Evolutionary conservation across 306 rosid species (phyloP), one percentile per base, ranked within the genome.

Genomic region (Vigna nakashimae): DNA sequence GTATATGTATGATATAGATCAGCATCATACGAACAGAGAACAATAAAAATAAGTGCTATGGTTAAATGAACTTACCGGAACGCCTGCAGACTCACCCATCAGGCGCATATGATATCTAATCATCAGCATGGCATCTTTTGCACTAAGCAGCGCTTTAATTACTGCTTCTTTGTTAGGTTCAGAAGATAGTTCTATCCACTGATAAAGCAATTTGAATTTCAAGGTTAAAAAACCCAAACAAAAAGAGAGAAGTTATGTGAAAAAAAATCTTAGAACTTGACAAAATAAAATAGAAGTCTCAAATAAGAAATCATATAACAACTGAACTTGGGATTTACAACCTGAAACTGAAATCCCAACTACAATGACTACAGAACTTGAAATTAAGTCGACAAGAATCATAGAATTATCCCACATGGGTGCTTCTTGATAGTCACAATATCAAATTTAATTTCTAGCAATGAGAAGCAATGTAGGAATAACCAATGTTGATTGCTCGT

Each of bases 11-110:
- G 51, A 36, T 42, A 71, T 72, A 80, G 38, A 66, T 46, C 11
- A 20, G 66, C 73, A 79, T 42, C 71, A 65, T 68, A 17, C 16
- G 45, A 30, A 17, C 51, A 63, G 32, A 83, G 32, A 71, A 76
- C 56, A 36, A 40, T 30, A 79, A 63, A 58, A 78, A 63, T 24
- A 65, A 59, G 76, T 64, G 63, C 69, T 66, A 43, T 73, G 73
- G 64, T 76, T 69, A 56, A 76, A 81, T 70, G 63, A 56, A 86
- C 91, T 83, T 85, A 95, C 98, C 76, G 99, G 99, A 84, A 95
- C 96, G 65, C 96, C 99, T 42, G 98, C 91, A 68, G 98, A 98
- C 81, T 88, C 90, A 2, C 99, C 99, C 98, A 92, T 91, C 51
- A 52, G 82, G 79, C 87, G 92, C 98, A 95, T 89, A 59, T 80